Conservation (phyloP, 2,329 filamentous ascomycete species). For the Xylariaceae sp. region DNA sequence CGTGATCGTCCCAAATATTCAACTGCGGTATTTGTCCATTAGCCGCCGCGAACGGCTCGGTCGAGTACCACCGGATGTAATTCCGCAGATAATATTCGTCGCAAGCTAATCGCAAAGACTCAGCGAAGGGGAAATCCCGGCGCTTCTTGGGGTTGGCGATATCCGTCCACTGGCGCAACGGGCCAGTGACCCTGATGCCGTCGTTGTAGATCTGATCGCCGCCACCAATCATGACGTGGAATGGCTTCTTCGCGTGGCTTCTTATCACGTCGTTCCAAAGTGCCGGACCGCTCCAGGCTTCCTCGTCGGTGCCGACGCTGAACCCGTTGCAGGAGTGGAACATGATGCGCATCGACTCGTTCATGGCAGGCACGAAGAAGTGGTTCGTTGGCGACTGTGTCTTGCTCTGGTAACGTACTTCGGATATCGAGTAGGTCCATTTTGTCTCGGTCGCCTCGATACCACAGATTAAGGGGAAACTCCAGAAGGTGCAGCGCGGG, state of each 20-base stretch:
- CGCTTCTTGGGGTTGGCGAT: slow-evolving; percentile 82
- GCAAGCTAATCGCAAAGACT: slow-evolving; percentile 74
- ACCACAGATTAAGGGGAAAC: slow-evolving; percentile 77
- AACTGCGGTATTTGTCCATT: slow-evolving; percentile 92
- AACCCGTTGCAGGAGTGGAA: slow-evolving; percentile 99
- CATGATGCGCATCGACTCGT: slow-evolving; percentile 95
- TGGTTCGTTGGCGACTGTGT: slow-evolving; percentile 56
- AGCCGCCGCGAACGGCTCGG: slow-evolving; percentile 77
- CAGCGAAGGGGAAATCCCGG: slow-evolving; percentile 70
- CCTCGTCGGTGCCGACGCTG: slow-evolving; percentile 68
- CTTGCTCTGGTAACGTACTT: slow-evolving; percentile 56
- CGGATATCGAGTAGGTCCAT: slow-evolving; percentile 74
- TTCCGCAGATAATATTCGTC: slow-evolving; percentile 90
- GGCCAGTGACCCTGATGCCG: slow-evolving; percentile 78
- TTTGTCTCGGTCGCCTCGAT: slow-evolving; percentile 65
- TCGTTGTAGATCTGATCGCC: slow-evolving; percentile 98
- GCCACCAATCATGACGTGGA: slow-evolving; percentile 93
- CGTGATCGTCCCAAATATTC: slow-evolving; percentile 98
- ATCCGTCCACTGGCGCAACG: slow-evolving; percentile 75
- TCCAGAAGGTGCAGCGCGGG: slow-evolving; percentile 79
- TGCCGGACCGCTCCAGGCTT: slow-evolving; percentile 83
- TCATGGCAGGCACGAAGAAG: slow-evolving; percentile 81
- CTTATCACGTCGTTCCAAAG: slow-evolving; percentile 93
- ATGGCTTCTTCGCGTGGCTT: slow-evolving; percentile 72
- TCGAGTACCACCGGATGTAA: slow-evolving; percentile 80